A percentile compares a stretch with the other conserved stretches of the same genome.
Conservation (phyloP, 495 filamentous ascomycete genomes). For the Cercophora scortea region DNA sequence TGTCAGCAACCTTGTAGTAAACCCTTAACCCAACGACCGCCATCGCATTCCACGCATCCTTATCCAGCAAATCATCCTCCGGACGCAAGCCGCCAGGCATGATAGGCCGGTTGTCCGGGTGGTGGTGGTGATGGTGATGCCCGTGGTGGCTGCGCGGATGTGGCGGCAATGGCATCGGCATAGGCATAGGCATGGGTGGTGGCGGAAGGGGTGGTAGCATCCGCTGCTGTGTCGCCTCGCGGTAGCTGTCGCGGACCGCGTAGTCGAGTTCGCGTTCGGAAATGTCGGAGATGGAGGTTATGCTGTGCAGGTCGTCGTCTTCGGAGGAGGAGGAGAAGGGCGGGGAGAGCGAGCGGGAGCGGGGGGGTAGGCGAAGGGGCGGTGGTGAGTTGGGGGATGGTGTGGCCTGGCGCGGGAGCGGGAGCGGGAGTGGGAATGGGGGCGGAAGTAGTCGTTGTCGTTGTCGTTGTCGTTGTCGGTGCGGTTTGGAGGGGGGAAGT, state of each 20-base stretch:
- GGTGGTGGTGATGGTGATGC: neutral
- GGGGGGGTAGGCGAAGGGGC: too few species aligned
- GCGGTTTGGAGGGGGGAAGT: too few species aligned
- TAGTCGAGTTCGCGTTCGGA: slow-evolving; percentile 29
- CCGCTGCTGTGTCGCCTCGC: neutral
- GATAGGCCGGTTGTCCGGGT: too few species aligned
- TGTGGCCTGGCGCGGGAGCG: too few species aligned
- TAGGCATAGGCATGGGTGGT: too few species aligned
- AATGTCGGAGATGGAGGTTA: slow-evolving; percentile 29
- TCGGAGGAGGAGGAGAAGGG: neutral
- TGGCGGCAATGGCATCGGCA: neutral
- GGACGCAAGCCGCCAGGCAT: neutral
- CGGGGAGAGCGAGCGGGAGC: too few species aligned
- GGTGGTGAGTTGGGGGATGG: too few species aligned
- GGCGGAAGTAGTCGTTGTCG: too few species aligned
- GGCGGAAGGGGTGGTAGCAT: neutral
- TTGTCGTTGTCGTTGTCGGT: too few species aligned
- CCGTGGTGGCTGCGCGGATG: neutral
- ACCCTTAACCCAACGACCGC: slow-evolving; percentile 72
- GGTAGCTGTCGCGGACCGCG: slow-evolving; percentile 4
- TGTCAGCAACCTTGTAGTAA: slow-evolving; percentile 53
- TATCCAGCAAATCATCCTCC: slow-evolving; percentile 35
- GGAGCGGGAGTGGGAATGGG: too few species aligned
- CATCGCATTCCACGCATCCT: slow-evolving; percentile 79
- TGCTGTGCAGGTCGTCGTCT: slow-evolving; percentile 19